Evolutionary conservation across 176 grass and related monocot genomes (phyloP), one percentile per base, ranked within the genome.

Genomic region (Ampelocalamus luodianensis): DNA sequence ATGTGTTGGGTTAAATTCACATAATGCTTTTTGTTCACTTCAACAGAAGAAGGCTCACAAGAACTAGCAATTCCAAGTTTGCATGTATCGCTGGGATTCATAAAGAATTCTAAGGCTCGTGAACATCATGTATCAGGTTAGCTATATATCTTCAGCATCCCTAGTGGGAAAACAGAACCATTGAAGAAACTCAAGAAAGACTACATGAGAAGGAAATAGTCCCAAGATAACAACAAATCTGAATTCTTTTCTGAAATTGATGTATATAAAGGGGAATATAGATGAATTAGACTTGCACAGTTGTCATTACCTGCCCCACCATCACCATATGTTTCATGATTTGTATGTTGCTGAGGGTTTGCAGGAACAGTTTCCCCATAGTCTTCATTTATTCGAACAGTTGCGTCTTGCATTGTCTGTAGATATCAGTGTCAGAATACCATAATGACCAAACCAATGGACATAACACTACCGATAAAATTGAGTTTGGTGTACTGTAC

Each of bases 361-460:
- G 90, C 80, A 71, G 71, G 91, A 89, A 95, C 71, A 75, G 93
- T 92, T 59, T 89, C 87, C 64, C 91, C 90, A 84, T 87, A 92
- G 55, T 83, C 60, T 68, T 92, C 91, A 91, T 88, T 98, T 65
- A 91, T 90, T 64, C 63, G 68, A 88, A 72, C 56, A 81, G 78
- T 92, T 83, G 77, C 67, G 37, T 82, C 89, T 37, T 84, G 66
- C 71, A 86, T 79, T 81, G 23, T 16, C 82, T 97, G 87, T 87
- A 87, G 36, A 82, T 82, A 90, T 76, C 20, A 46, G 29, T 78
- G 48, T 84, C 15, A 86, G 20, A 90, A 74, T 68, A 61, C 49
- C 79, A 69, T 32, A 76, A 80, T 77, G 40, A 65, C 9, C n/a
- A 84, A 94, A 87, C 36, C 29, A 56, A 87, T 77, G 69, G 24